Evolutionary conservation across 1,284 basidiomycete species (phyloP).

Genomic region (Sporisorium exsertum): DNA sequence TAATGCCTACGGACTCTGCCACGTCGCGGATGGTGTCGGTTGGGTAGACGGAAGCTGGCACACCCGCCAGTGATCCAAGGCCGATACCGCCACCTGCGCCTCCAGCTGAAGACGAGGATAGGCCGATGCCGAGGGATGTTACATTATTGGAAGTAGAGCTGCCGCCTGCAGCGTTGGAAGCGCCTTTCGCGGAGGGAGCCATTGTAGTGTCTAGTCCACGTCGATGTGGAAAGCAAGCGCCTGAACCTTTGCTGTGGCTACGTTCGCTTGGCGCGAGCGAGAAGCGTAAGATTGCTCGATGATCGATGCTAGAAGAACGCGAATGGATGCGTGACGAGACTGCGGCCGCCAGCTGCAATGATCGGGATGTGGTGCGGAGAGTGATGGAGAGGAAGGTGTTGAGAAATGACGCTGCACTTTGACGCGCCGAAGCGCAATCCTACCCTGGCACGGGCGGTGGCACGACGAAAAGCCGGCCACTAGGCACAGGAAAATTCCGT

Average conservation of each 20-base stretch:
- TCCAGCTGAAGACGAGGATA: conserved; percentile 32
- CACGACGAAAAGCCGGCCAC: too few species aligned
- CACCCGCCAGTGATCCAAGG: conserved; percentile 36
- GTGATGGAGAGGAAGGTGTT: neutral
- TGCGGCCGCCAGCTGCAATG: neutral
- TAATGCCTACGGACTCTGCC: conserved; percentile 86
- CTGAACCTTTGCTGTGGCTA: neutral
- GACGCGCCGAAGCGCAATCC: conserved; percentile 13
- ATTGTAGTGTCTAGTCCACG: conserved; percentile 5
- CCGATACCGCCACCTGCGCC: conserved; percentile 38
- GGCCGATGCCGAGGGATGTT: conserved; percentile 35
- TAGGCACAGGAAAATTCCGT: too few species aligned
- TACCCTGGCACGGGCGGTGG: too few species aligned
- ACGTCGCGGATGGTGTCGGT: conserved; percentile 75
- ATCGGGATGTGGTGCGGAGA: neutral
- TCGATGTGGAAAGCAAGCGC: neutral
- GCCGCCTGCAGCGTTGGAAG: conserved; percentile 28
- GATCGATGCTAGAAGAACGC: neutral
- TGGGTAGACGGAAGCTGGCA: conserved; percentile 62
- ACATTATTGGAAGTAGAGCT: conserved; percentile 28
- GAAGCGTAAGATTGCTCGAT: neutral
- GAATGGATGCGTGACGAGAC: neutral
- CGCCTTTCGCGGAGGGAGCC: conserved; percentile 38
- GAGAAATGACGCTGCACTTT: neutral
- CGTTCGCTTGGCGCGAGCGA: neutral